A percentile compares a stretch with the other conserved stretches of the same genome.
Evolutionary conservation across 257 asterid species (phyloP).

Genomic region (Nicotiana tabacum): DNA sequence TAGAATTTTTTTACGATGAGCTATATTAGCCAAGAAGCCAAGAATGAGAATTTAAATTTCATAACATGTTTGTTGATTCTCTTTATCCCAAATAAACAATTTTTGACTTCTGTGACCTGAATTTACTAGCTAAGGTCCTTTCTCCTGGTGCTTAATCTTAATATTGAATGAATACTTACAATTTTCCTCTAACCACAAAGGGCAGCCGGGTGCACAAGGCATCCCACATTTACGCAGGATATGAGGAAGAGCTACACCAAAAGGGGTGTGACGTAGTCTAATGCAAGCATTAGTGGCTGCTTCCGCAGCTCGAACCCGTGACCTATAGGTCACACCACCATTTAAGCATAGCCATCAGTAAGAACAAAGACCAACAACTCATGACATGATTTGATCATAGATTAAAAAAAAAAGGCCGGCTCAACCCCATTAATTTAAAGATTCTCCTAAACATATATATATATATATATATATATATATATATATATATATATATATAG

Average conservation of each 20-base stretch:
- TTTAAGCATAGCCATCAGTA: not conserved
- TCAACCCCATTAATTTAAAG: not conserved
- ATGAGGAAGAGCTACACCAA: no score
- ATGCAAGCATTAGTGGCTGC: no score
- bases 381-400: not conserved
- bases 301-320: no score
- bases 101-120: not conserved
- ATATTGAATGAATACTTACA: not conserved
- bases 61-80: not conserved
- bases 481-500: no score
- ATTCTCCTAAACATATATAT: not conserved
- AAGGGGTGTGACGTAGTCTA: no score
- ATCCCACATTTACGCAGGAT: no score
- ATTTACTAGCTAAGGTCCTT: not conserved
- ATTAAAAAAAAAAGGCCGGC: not conserved
- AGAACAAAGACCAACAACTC: not conserved
- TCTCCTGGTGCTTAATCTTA: not conserved
- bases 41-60: not conserved
- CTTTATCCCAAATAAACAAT: not conserved
- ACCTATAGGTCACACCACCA: not conserved
- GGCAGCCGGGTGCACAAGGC: no score
- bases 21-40: not conserved
- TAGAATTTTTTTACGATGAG: not conserved
- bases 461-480: not conserved
- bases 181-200: no score